phyloP scores from a whole-genome alignment of 2,329 filamentous ascomycete species.

The Fusarium protoensiforme region DNA sequence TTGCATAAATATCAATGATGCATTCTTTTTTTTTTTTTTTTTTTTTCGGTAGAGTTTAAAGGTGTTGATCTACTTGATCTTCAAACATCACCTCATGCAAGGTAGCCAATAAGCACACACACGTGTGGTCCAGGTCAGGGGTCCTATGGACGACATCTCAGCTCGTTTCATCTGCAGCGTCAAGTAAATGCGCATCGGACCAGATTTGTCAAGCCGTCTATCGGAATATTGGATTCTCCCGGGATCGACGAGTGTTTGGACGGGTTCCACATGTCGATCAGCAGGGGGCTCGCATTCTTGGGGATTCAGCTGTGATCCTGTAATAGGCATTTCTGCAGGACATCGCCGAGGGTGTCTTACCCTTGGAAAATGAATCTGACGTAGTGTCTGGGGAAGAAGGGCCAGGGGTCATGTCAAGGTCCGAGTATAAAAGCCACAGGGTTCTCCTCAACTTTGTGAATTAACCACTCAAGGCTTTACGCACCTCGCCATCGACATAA shows the following conservation, averaged over 20 bases:
- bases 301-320: conserved; percentile 12
- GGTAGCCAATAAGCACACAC: not conserved
- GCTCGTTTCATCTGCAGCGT: conserved; percentile 14
- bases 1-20: not conserved
- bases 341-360: not conserved
- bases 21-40: not conserved
- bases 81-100: not conserved
- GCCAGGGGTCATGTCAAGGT: not conserved
- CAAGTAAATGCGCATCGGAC: not conserved
- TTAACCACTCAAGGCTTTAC: not conserved
- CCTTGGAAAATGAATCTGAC: not conserved
- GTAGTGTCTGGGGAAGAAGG: not conserved
- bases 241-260: not conserved
- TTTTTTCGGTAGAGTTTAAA: not conserved
- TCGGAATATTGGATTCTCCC: not conserved
- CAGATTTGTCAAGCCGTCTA: not conserved
- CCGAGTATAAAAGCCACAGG: not conserved
- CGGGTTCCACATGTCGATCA: not conserved
- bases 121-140: not conserved
- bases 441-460: not conserved
- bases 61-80: not conserved
- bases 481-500: not conserved
- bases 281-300: not conserved
- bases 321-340: not conserved
- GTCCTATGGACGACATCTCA: not conserved